Base-by-base conservation (phyloP, 2,329 filamentous ascomycete species). In the Colletotrichum sp. region DNA sequence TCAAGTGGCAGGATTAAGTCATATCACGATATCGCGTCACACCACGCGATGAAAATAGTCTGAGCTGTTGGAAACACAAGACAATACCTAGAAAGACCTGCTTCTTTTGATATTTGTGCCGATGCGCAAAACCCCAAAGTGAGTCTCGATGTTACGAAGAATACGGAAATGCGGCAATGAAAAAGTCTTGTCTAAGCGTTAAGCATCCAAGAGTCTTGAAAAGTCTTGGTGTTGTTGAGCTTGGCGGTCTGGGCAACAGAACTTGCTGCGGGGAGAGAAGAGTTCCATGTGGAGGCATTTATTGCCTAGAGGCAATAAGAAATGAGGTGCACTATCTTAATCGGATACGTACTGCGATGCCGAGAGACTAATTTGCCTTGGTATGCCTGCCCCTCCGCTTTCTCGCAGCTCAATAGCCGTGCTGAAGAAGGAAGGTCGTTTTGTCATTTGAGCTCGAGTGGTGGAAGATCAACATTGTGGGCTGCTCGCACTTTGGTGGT, bases 281-380 rank as follows among this genome's bases (percentile, higher is more conserved):
- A 21, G 5, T 62, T 38, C 33, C n/a, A 7, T 36, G 31, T 21
- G 65, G 43, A 29, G 63, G 64, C 33, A 67, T 71, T 69, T 38
- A 70, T 70, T 36, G 70, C 70, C 70, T 70, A 70, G 70, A 34
- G 51, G 24, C 24, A 34, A 65, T 29, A 64, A 38, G 59, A 70
- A 70, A 61, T 70, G 38, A 65, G 59, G 21, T 58, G 36, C 36
- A 36, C 36, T 36, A 58, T 66, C 34, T 59, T 18, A 57, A 29
- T 27, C 54, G 31, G 36, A 66, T 27, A 57, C 51, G 21, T 47
- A 59, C 24, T 16, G 21, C 21, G 21, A 38, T 36, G 65, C 65
- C 65, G 54, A 67, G 65, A 6, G 33, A 33, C 47, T 58, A 69
- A 11, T 12, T 31, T 66, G 21, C 29, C 34, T 36, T 51, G 54